These are phyloP conservation scores for Teunomyces atbi DNA, from an alignment of 805 yeast genomes.

Conservation along the genomic window DNA sequence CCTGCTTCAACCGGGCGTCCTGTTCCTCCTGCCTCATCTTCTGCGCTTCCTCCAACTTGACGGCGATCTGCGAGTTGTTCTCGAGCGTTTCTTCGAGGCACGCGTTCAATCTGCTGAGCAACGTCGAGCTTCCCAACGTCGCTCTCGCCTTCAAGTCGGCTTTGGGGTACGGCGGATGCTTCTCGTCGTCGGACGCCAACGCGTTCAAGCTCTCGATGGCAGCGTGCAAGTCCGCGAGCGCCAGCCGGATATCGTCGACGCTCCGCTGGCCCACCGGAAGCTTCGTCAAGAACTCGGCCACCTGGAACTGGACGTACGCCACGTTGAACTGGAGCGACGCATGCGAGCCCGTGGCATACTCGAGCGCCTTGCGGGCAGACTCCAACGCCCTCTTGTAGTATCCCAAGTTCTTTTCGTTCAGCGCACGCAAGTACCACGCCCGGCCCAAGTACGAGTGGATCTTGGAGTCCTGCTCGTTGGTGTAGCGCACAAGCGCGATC, in stretches of 20 bases:
- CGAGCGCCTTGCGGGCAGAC: conserved; percentile 57
- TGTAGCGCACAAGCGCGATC: conserved; percentile 66
- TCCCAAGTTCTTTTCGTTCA: conserved; percentile 61
- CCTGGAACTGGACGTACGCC: conserved; percentile 80
- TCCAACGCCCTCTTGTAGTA: conserved; percentile 61
- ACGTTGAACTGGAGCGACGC: conserved; percentile 65
- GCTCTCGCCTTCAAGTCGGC: conserved; percentile 83
- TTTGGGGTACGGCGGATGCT: conserved; percentile 72
- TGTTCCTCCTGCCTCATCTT: conserved; percentile 60
- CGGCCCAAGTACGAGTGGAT: conserved; percentile 74
- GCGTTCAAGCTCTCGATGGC: conserved; percentile 62
- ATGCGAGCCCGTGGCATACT: conserved; percentile 23
- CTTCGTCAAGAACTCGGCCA: conserved; percentile 78
- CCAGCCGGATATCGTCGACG: conserved; percentile 56
- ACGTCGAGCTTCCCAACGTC: conserved; percentile 75
- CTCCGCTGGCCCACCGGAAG: conserved; percentile 56
- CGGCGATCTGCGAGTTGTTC: conserved; percentile 55
- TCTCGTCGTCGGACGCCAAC: conserved; percentile 51
- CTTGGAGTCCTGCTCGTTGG: conserved; percentile 62
- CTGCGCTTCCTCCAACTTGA: conserved; percentile 72
- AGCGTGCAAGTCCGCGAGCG: conserved; percentile 54
- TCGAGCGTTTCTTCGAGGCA: conserved; percentile 70
- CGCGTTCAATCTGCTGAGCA: conserved; percentile 67
- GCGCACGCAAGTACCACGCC: conserved; percentile 83
- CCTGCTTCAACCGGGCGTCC: conserved; percentile 31